Base-by-base conservation (phyloP, 2,329 filamentous ascomycete species). In the Talaromyces sp. region DNA sequence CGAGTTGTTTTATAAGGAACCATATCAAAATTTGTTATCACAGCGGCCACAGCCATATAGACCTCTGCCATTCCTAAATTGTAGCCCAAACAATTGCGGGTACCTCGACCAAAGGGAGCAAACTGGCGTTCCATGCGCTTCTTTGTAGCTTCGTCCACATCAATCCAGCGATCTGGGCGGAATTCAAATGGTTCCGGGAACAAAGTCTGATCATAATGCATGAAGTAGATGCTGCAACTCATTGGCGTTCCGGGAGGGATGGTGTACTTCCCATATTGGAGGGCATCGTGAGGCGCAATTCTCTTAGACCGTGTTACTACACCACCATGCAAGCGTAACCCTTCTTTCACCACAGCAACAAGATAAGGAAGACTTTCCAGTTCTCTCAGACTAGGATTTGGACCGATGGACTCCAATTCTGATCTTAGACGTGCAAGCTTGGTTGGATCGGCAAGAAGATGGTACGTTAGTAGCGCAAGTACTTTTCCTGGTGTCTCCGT, bases 31-130 rank as follows among this genome's bases (percentile, higher is more conserved):
- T 19, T 30, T 58, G 17, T 27, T 25, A 52, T 51, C 32, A 11
- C 19, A 27, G 13, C 9, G 3, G 10, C 36, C 15, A 32, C n/a
- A 25, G 11, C 53, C 42, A 67, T 57, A 54, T 67, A 67, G 62
- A 71, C 30, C 59, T 71, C 70, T 33, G 68, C 63, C 58, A 67
- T 63, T 3, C 67, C 68, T 19, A 71, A 64, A 59, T 80, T 77
- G 33, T 74, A 74, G 15, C 79, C 78, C 2, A 76, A 66, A 60
- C 79, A 81, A 66, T 74, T 74, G n/a, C 78, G 66, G 2, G 68
- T 72, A 0, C 78, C 79, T 27, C 67, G 69, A 17, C 67, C 65
- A 58, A 77, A 77, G 0, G 70, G 60, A 2, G 75, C 65, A 39
- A 60, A 65, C 13, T 36, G 19, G 6, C 55, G 52, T 15, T 64